phyloP scores from a whole-genome alignment of 2,329 filamentous ascomycete species.

The Calonectria pseudoturangicola region DNA sequence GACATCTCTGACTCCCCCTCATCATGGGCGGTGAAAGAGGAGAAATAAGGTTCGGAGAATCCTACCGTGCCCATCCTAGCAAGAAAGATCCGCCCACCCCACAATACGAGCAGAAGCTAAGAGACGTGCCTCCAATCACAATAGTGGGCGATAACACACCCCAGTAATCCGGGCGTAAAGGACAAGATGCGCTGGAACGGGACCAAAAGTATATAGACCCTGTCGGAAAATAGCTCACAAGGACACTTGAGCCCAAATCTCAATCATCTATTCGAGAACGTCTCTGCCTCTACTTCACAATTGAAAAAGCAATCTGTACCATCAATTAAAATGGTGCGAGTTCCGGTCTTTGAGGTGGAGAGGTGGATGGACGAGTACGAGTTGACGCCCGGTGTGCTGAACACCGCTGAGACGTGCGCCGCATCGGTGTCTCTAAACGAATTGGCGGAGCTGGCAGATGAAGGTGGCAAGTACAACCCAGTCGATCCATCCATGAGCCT shows the following conservation, averaged over 20 bases:
- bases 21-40: not conserved
- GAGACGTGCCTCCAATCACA: constrained; percentile 2
- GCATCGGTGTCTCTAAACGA: constrained; percentile 84
- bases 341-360: constrained; percentile 82
- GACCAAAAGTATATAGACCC: not conserved
- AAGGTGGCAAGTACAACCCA: constrained; percentile 65
- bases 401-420: constrained; percentile 87
- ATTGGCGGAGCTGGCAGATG: constrained; percentile 75
- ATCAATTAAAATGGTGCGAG: constrained; percentile 69
- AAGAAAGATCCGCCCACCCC: constrained; percentile 12
- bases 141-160: constrained; percentile 2
- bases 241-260: not conserved
- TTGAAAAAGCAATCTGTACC: not conserved
- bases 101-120: not conserved
- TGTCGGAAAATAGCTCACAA: constrained; percentile 20
- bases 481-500: constrained; percentile 74
- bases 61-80: not conserved
- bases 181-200: not conserved
- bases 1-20: too few species aligned
- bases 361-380: constrained; percentile 80
- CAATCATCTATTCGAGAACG: not conserved
- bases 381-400: constrained; percentile 73
- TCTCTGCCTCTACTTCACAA: not conserved
- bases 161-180: not conserved
- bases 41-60: constrained; percentile 14